Base-by-base conservation (phyloP, 192 early-diverging fungal genomes). In the Funneliformis mosseae region DNA sequence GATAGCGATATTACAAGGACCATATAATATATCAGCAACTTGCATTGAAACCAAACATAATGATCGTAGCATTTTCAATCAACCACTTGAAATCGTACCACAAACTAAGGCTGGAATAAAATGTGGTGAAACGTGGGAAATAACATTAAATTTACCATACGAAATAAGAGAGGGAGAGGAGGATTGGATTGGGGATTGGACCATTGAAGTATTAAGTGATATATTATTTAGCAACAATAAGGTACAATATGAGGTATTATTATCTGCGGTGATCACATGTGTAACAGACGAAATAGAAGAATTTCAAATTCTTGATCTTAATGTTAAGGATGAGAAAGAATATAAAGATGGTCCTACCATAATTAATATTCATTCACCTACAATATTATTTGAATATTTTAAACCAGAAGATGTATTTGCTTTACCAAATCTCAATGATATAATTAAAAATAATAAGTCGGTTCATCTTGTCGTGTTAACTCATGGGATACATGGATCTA, bases 401-500 rank as follows among this genome's bases (percentile, higher is more conserved):
- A 78, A 45, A 46, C 18, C 62, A 1, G 21, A 48, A 63, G 76
- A 67, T 78, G 43, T 78, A 21, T 78, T 78, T 67, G 7, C 18
- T 18, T 67, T 78, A 21, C 76, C 76, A 8, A 27, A 78, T 78
- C 64, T 67, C 4, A 76, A 23, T 28, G 46, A 25, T 25, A 42
- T 42, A 23, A 63, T 74, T 8, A 59, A 25, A 8, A 27, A 8
- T 12, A 63, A 81, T 48, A 81, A 28, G 38, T 50, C 50, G 18
- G 16, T 82, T 38, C 87, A 88, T 61, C 62, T 88, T 18, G 82
- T 88, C 0, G 28, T 88, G 7, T 48, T 88, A 61, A 88, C 87
- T 21, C 87, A 88, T 71, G 87, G 87, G 11, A 72, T 88, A 14
- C 80, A 85, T 43, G 87, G 87, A 8, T 77, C 80, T 21, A 81